These are phyloP conservation scores for Aspergillus tamarii DNA, from an alignment of 2,329 filamentous ascomycete genomes.

Conservation along the genomic window DNA sequence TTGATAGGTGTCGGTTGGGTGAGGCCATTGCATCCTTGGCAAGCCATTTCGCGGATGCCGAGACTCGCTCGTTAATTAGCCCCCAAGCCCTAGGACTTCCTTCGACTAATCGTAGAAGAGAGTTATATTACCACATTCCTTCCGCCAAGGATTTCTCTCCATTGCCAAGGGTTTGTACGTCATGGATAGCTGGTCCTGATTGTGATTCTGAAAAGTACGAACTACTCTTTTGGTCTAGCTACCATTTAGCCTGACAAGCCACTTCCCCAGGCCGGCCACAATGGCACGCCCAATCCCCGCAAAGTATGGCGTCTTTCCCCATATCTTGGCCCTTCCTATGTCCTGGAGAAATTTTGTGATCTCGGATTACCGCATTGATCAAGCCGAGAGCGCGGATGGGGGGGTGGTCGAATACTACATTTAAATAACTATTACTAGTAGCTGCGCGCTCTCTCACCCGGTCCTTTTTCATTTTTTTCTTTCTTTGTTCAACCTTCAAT, in stretches of 20 bases:
- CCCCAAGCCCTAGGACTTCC: neutral
- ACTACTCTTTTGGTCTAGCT: conserved; percentile 12
- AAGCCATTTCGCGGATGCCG: neutral
- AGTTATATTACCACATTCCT: neutral
- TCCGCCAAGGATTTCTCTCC: conserved; percentile 17
- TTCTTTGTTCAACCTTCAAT: conserved; percentile 12
- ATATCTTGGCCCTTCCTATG: conserved; percentile 29
- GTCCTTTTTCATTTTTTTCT: neutral
- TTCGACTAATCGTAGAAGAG: neutral
- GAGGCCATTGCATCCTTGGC: neutral
- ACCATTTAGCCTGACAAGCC: conserved; percentile 8
- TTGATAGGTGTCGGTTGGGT: neutral
- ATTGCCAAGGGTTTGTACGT: conserved; percentile 15
- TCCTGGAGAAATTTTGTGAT: conserved; percentile 12
- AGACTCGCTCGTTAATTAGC: neutral
- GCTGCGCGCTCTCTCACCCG: conserved; percentile 7
- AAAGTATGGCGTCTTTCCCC: conserved; percentile 21
- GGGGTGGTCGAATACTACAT: conserved; percentile 23
- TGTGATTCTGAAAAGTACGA: neutral
- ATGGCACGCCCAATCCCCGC: conserved; percentile 21
- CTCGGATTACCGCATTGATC: conserved; percentile 32
- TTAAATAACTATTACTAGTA: conserved; percentile 12
- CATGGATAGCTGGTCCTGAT: conserved; percentile 5
- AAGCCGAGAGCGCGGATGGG: conserved; percentile 20
- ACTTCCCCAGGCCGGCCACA: conserved; percentile 17